These are phyloP conservation scores for Bremia lactucae DNA, from an alignment of 352 stramenopile genomes.

Conservation along the genomic window DNA sequence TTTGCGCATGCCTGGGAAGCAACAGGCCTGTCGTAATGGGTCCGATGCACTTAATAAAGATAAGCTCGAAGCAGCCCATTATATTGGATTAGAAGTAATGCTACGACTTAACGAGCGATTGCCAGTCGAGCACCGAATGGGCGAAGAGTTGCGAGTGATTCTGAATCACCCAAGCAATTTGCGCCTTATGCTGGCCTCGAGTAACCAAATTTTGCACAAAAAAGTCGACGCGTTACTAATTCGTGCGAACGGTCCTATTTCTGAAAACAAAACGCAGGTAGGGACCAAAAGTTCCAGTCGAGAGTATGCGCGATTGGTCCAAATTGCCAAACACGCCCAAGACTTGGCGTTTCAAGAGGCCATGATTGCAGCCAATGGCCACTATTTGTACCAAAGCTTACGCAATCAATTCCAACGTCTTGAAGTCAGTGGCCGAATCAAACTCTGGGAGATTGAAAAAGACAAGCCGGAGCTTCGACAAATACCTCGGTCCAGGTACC, in stretches of 20 bases:
- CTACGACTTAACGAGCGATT: constrained; percentile 31
- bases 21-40: constrained; percentile 28
- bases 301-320: constrained; percentile 30
- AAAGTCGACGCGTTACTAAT: constrained; percentile 33
- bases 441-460: constrained; percentile 23
- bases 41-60: constrained; percentile 28
- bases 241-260: constrained; percentile 2
- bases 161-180: constrained; percentile 35
- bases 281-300: constrained; percentile 10
- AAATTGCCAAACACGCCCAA: constrained; percentile 35
- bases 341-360: constrained; percentile 28
- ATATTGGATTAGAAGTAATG: constrained; percentile 39
- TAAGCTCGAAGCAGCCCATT: constrained; percentile 30
- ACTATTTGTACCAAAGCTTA: constrained; percentile 29
- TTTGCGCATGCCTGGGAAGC: constrained; percentile 24
- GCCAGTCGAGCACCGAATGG: constrained; percentile 25
- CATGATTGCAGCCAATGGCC: constrained; percentile 25
- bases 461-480: constrained; percentile 19
- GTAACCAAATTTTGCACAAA: constrained; percentile 35
- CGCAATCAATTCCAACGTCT: constrained; percentile 22
- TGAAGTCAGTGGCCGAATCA: constrained; percentile 15
- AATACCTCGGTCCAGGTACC: constrained; percentile 2
- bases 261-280: constrained; percentile 1
- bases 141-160: constrained; percentile 31
- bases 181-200: constrained; percentile 26